Percentiles rank a stretch among this genome's conserved stretches.
Conservation (phyloP, 108 stramenopile species). For the Stephanodiscus triporus region DNA sequence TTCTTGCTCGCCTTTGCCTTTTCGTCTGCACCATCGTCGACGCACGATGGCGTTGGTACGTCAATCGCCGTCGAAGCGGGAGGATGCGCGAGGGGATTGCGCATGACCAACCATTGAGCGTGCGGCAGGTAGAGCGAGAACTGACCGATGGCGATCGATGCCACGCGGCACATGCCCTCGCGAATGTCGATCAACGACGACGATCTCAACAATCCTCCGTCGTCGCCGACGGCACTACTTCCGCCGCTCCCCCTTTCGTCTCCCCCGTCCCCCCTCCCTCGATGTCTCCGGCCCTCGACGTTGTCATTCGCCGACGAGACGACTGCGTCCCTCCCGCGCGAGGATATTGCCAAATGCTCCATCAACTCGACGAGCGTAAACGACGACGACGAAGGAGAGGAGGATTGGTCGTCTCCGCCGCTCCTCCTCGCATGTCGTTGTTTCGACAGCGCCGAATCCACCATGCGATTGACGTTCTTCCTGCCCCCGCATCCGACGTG, state of each 20-base stretch:
- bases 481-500: neutral
- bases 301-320: neutral
- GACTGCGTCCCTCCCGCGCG: neutral
- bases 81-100: neutral
- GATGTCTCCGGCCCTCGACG: neutral
- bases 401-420: too few species aligned
- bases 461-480: neutral
- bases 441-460: neutral
- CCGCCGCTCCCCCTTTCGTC: neutral
- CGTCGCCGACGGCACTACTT: neutral
- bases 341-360: neutral
- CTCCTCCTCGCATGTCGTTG: neutral
- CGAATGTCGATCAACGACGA: neutral
- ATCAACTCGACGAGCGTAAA: neutral
- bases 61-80: neutral
- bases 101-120: neutral
- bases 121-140: neutral
- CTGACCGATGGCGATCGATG: conserved; percentile 1
- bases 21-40: neutral
- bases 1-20: neutral
- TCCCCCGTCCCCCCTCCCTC: neutral
- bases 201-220: neutral
- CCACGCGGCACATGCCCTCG: neutral
- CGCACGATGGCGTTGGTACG: neutral
- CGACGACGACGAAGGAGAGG: neutral